Percentiles rank a stretch among this genome's conserved stretches.
Evolutionary conservation across 1,284 basidiomycete species (phyloP).

Genomic region (Lentinus polychrous): DNA sequence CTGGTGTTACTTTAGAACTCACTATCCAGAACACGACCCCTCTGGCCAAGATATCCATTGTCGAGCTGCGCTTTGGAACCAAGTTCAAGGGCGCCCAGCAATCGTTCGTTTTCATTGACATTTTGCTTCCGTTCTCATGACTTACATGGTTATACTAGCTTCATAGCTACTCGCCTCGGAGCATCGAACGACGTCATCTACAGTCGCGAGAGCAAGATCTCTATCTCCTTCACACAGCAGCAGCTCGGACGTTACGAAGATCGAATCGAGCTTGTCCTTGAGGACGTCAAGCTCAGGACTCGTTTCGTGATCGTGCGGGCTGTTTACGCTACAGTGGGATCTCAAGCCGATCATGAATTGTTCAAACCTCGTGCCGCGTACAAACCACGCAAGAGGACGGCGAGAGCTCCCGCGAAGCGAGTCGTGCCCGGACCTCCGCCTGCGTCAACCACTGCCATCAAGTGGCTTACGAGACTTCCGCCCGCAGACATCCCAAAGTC

Average conservation of each 20-base stretch:
- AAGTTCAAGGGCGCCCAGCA: conserved; percentile 23
- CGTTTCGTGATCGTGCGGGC: conserved; percentile 30
- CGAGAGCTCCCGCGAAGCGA: conserved; percentile 31
- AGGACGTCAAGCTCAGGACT: conserved; percentile 21
- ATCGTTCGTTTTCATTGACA: conserved; percentile 24
- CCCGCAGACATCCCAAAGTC: conserved; percentile 15
- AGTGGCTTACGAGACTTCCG: conserved; percentile 22
- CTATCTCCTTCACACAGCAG: conserved; percentile 28
- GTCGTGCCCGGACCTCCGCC: conserved; percentile 42
- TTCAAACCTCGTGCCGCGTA: conserved; percentile 47
- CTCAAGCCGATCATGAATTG: conserved; percentile 38
- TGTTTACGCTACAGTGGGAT: conserved; percentile 29
- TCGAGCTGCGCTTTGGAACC: conserved; percentile 31
- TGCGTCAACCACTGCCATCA: conserved; percentile 22
- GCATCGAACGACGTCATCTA: conserved; percentile 8
- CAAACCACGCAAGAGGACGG: conserved; percentile 35
- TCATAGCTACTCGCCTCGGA: conserved; percentile 17
- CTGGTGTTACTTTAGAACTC: conserved; percentile 16
- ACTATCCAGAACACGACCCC: conserved; percentile 27
- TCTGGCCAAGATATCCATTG: conserved; percentile 22
- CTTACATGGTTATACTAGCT: conserved; percentile 22
- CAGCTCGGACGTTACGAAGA: conserved; percentile 42
- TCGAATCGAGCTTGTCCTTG: conserved; percentile 29
- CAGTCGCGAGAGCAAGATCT: conserved; percentile 23
- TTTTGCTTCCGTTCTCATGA: neutral